A percentile compares a stretch with the other conserved stretches of the same genome.
Conservation (phyloP, 2,329 filamentous ascomycete species). For the Xylaria arbuscula region DNA sequence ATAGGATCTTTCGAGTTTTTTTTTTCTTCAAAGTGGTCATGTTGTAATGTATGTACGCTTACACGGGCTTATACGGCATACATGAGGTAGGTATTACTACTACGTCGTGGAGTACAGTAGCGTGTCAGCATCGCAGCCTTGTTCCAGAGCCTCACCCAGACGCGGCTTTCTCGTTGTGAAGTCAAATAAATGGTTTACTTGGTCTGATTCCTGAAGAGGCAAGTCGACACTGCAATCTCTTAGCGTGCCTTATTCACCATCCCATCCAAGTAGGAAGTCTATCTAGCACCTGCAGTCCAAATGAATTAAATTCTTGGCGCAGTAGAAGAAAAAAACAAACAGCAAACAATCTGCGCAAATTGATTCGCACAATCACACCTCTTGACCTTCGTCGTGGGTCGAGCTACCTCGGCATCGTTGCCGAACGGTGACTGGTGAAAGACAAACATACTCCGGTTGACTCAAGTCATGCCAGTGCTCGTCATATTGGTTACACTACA, state of each 20-base stretch:
- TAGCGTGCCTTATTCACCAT: constrained; percentile 30
- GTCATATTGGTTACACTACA: constrained; percentile 10
- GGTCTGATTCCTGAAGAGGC: constrained; percentile 31
- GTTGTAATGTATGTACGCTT: constrained; percentile 16
- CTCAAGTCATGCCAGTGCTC: neutral
- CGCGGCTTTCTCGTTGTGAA: constrained; percentile 5
- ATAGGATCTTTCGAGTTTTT: constrained; percentile 11
- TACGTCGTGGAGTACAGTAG: constrained; percentile 17
- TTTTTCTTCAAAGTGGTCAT: constrained; percentile 1
- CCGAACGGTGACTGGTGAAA: constrained; percentile 22
- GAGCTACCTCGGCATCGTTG: constrained; percentile 21
- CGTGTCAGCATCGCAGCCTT: constrained; percentile 27
- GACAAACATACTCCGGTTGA: neutral
- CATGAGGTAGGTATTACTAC: constrained; percentile 11
- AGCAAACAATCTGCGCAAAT: constrained; percentile 11
- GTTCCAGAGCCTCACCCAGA: constrained; percentile 30
- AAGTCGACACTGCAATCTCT: constrained; percentile 22
- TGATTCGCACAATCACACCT: constrained; percentile 28
- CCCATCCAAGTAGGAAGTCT: constrained; percentile 23
- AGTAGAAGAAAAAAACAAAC: neutral
- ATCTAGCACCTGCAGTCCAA: constrained; percentile 28
- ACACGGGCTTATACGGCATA: constrained; percentile 5
- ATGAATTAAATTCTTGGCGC: constrained; percentile 32
- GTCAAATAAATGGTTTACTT: neutral
- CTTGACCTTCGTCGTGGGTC: constrained; percentile 18